Evolutionary conservation across 257 asterid species (phyloP).

Genomic region (Solanum gracilifrons): DNA sequence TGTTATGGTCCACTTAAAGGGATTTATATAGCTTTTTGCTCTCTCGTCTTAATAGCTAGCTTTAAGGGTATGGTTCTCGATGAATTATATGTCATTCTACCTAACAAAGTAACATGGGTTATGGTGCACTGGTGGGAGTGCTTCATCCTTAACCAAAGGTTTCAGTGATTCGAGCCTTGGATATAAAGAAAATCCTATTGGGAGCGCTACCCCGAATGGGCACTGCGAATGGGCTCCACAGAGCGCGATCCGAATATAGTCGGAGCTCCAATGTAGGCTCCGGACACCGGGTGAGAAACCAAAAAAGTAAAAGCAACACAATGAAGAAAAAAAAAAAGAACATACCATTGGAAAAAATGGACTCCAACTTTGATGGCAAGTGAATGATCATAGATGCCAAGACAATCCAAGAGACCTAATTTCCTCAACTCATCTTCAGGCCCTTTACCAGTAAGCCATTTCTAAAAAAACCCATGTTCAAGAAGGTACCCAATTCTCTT

Average conservation of each 20-base stretch:
- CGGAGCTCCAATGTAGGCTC: too few relatives aligned
- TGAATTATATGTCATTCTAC: too few relatives aligned
- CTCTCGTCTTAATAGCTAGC: not conserved
- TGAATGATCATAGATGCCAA: constrained; percentile 75
- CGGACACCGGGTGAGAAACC: too few relatives aligned
- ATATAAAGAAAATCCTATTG: too few relatives aligned
- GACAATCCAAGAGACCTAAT: constrained; percentile 69
- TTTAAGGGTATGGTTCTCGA: not conserved
- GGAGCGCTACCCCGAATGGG: too few relatives aligned
- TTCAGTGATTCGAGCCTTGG: too few relatives aligned
- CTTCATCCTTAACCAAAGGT: too few relatives aligned
- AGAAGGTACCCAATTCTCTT: constrained; percentile 60
- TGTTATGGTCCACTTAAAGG: too few relatives aligned
- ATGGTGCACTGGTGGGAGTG: too few relatives aligned
- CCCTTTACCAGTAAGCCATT: constrained; percentile 76
- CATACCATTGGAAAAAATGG: constrained; percentile 79
- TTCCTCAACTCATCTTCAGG: constrained; percentile 75
- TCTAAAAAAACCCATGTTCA: constrained; percentile 70
- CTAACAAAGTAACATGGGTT: too few relatives aligned
- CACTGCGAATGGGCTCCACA: too few relatives aligned
- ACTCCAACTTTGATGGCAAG: constrained; percentile 82
- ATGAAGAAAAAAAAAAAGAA: not conserved
- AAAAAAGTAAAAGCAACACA: not conserved
- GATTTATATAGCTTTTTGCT: not conserved
- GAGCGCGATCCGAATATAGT: too few relatives aligned